Base-by-base conservation (phyloP, 2,329 filamentous ascomycete genomes). In the Myriosclerotinia scirpicola region DNA sequence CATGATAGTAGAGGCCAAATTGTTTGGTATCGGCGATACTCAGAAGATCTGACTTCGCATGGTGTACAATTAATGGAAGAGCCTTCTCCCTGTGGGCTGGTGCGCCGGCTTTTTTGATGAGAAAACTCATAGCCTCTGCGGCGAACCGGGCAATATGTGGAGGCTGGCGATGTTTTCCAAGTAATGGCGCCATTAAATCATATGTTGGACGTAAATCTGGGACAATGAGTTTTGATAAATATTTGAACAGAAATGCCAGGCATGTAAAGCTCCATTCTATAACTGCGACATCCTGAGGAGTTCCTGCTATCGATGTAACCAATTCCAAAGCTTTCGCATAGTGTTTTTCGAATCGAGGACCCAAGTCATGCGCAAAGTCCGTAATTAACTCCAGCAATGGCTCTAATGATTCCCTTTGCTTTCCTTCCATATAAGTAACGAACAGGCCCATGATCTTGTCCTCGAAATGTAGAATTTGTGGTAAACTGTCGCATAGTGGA, bases 191-290 rank as follows among this genome's bases (percentile, higher is more conserved):
- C 81, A 99, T 87, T 63, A 95, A 86, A 74, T 92, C 86, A 76
- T 92, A 93, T 2, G 96, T 89, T 56, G 94, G 92, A 69, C 91
- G 84, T 69, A 99, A 80, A 75, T 99, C 91, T 5, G 92, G 90
- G 0, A 95, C 90, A 30, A 99, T 80, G 0, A 98, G 84, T 70
- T 92, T 88, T 2, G 93, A 96, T 6, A 99, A 85, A 75, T 98
- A 98, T 77, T 99, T 99, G 85, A 99, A 97, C 52, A 98, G 83
- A 83, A 96, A 99, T 55, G 95, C 93, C 66, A 99, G 82, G 72
- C 92, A 93, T 15, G 90, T 92, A 79, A 99, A 99, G 61, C 92
- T 94, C 93, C 94, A 98, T 80, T 99, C 95, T 61, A 98, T 91
- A n/a, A 96, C 93, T 70, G 93, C 91, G 36, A 91, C 88, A 74